Evolutionary conservation across 73 alveolate species (phyloP).

Genomic region (Tetrahymena malaccensis): DNA sequence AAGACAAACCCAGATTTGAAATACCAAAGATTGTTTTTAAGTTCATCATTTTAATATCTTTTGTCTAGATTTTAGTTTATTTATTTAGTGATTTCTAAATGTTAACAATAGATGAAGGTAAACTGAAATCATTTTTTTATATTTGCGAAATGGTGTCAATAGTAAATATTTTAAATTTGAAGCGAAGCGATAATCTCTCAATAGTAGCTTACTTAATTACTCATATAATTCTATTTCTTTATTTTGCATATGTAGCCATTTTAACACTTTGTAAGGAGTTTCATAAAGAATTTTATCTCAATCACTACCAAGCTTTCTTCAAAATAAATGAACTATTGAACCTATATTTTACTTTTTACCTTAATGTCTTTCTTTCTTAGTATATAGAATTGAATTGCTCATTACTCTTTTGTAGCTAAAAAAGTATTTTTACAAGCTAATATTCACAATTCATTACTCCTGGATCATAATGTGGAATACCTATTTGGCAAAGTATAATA

Average conservation of each 20-base stretch:
- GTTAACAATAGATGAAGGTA: background rate
- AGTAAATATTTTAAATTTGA: background rate
- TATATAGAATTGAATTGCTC: background rate
- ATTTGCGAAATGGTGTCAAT: background rate
- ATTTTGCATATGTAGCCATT: background rate
- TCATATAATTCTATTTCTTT: background rate
- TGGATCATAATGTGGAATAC: background rate
- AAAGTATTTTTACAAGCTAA: background rate
- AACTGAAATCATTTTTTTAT: background rate
- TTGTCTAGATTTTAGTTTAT: background rate
- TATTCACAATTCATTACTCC: background rate
- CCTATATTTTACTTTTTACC: background rate
- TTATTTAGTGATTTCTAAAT: background rate
- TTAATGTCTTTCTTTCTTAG: background rate
- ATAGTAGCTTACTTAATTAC: background rate
- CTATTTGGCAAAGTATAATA: background rate
- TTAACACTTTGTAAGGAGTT: background rate
- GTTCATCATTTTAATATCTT: background rate
- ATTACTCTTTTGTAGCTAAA: background rate
- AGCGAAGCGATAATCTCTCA: background rate
- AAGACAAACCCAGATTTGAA: background rate
- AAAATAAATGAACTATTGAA: background rate
- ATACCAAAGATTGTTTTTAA: background rate
- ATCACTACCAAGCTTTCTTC: background rate
- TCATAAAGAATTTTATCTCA: background rate